Evolutionary conservation across 2,329 filamentous ascomycete genomes (phyloP), one percentile per base, ranked within the genome.

Genomic region (Catunica adiposa): DNA sequence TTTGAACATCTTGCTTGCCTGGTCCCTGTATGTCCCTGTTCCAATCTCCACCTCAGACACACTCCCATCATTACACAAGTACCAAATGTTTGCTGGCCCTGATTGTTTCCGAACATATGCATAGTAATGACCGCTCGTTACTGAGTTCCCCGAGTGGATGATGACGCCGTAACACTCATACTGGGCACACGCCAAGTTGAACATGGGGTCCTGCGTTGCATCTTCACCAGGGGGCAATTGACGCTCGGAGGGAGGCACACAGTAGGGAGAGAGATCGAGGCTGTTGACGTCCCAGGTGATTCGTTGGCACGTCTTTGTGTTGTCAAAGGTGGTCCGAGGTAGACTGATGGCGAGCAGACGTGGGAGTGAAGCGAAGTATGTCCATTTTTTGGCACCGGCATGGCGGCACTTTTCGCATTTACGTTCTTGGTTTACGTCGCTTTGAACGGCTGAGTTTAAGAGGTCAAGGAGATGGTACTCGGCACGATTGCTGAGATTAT

Each of bases 121-220:
- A 54, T 83, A 82, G 66, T 96, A 96, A 68, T 96, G 89, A 0
- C 89, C 89, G 17, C 44, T 46, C 53, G 78, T 79, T 54, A 85
- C 72, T 1, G 75, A 80, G 1, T 70, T 70, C 22, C 89, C 89
- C 3, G 78, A 68, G 66, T 96, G 89, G 59, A 85, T 75, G 55
- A 94, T 79, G 5, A 96, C 84, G 1, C 83, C 90, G 65, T 94
- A 96, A 54, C 86, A 83, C 64, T 94, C 84, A 67, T 96, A 98
- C 3, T 73, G 70, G 64, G 85, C 88, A 3, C 14, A 23, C 14
- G 51, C 42, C 0, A 68, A 69, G 1, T 63, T 62, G 57, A 76
- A 73, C 14, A 70, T 69, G 8, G 62, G 66, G 57, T 73, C 70
- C 57, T 57, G 57, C 9, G 34, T 22, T 5, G 26, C 15, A 9